Evolutionary conservation across 2,329 filamentous ascomycete genomes (phyloP), one percentile per base, ranked within the genome.

Genomic region (Calycina marina): DNA sequence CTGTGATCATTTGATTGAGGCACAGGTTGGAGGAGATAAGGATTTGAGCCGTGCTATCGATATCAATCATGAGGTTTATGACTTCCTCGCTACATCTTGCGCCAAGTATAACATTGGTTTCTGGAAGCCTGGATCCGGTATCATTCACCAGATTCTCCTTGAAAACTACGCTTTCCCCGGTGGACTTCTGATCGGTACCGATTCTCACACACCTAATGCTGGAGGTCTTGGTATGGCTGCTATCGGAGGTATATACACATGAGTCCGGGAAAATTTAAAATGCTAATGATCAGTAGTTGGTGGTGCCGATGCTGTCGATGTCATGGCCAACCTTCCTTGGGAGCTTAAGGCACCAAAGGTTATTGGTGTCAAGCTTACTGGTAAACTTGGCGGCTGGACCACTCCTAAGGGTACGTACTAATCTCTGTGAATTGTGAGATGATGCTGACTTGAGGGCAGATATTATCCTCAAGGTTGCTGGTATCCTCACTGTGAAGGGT

Each of bases 31-130:
- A 56, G 86, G 86, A 50, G 74, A 69, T 44, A 90, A 94, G 74
- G 90, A 98, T 80, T 67, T 96, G 59, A 79, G 73, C 40, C 76
- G 88, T 53, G 90, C 90, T 51, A 68, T 88, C 54, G 72, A 76
- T 49, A 93, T 93, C 66, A 96, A 96, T 77, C 93, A 92, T 72
- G 88, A 96, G 63, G 90, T 98, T 49, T 98, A 96, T 65, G 81
- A 96, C 63, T 98, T 98, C 72, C 66, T 98, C 56, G 73, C 85
- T 40, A 77, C 77, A 42, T 81, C 88, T 45, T 96, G 88, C 59
- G 86, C 86, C 55, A 98, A 96, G 70, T 98, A 96, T 72, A 88
- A 96, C 72, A 96, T 96, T 59, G 90, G 90, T 68, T 96, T 96
- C 78, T 98, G 90, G 90, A 84, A 74, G 61, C 90, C 90, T 45